A percentile compares a stretch with the other conserved stretches of the same genome.
Conservation (phyloP, 1,284 basidiomycete species). For the Phenoliferia sp. region DNA sequence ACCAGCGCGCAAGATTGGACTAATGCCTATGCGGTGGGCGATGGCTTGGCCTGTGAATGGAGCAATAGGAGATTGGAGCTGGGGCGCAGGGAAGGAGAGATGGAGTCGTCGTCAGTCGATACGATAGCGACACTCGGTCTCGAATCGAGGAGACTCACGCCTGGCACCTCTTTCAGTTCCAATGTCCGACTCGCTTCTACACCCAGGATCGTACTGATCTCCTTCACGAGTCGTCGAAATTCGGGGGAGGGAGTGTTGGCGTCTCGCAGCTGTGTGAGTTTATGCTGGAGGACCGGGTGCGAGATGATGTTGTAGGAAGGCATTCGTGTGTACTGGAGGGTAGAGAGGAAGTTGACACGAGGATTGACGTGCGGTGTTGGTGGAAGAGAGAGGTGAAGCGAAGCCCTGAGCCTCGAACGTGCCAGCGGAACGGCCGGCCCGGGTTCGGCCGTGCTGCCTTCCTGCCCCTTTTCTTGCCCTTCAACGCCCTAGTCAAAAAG, state of each 20-base stretch:
- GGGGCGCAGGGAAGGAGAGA: not conserved
- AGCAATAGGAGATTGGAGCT: slow-evolving; percentile 41
- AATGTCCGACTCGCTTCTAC: slow-evolving; percentile 67
- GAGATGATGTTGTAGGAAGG: slow-evolving; percentile 50
- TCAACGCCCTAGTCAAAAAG: too few species aligned
- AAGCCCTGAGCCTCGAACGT: too few species aligned
- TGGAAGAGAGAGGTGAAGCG: not conserved
- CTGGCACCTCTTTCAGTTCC: slow-evolving; percentile 57
- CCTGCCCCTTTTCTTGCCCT: too few species aligned
- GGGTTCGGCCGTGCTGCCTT: too few species aligned
- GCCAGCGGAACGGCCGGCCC: too few species aligned
- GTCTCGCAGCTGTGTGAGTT: slow-evolving; percentile 65
- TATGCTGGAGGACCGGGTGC: slow-evolving; percentile 67
- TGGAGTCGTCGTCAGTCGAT: not conserved
- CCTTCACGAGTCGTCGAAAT: slow-evolving; percentile 71
- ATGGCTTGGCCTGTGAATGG: slow-evolving; percentile 45
- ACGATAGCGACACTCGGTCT: slow-evolving; percentile 41
- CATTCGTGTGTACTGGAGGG: not conserved
- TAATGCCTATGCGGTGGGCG: slow-evolving; percentile 66
- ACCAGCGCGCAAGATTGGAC: slow-evolving; percentile 87
- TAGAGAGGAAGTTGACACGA: too few species aligned
- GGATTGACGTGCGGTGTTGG: not conserved
- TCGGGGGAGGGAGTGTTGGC: slow-evolving; percentile 61
- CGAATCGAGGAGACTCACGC: slow-evolving; percentile 46
- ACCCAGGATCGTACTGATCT: slow-evolving; percentile 65